Percentiles rank a stretch among this genome's conserved stretches.
Evolutionary conservation across 768 basidiomycete species (phyloP).

Genomic region (Boletus subparvulus): DNA sequence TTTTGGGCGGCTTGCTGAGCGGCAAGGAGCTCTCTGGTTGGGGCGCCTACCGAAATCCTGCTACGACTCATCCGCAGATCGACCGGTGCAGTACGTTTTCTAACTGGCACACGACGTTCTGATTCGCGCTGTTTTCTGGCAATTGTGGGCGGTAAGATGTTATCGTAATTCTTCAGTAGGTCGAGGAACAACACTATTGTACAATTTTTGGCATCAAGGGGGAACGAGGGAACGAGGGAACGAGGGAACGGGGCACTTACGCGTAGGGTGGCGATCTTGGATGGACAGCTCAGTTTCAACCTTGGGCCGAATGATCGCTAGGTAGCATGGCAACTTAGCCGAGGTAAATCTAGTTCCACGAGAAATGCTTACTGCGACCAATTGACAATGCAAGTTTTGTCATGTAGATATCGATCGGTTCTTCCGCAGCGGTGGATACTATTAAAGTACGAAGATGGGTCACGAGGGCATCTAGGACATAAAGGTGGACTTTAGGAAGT

Average conservation of each 20-base stretch:
- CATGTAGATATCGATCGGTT: slow-evolving; percentile 75
- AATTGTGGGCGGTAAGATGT: slow-evolving; percentile 78
- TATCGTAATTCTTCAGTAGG: slow-evolving; percentile 71
- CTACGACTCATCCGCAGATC: slow-evolving; percentile 87
- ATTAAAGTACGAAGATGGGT: slow-evolving; percentile 76
- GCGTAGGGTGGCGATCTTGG: slow-evolving; percentile 84
- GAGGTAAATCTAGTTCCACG: background rate
- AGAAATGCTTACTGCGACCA: slow-evolving; percentile 66
- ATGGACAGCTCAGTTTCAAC: slow-evolving; percentile 81
- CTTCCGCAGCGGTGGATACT: slow-evolving; percentile 64
- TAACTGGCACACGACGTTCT: slow-evolving; percentile 75
- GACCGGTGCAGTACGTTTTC: slow-evolving; percentile 84
- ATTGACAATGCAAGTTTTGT: slow-evolving; percentile 86
- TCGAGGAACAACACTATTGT: slow-evolving; percentile 77
- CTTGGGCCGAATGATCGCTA: slow-evolving; percentile 82
- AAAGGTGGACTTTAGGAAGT: slow-evolving; percentile 76
- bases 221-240: background rate
- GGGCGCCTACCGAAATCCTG: slow-evolving; percentile 68
- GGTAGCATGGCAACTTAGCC: slow-evolving; percentile 1
- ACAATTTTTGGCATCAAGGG: background rate
- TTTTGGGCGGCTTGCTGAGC: slow-evolving; percentile 66
- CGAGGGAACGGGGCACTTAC: slow-evolving; percentile 40
- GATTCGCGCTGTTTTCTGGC: slow-evolving; percentile 84
- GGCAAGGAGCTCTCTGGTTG: slow-evolving; percentile 67
- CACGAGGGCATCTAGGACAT: slow-evolving; percentile 75